Evolutionary conservation across 176 grass and related monocot genomes (phyloP).

Genomic region (Ensete ventricosum): DNA sequence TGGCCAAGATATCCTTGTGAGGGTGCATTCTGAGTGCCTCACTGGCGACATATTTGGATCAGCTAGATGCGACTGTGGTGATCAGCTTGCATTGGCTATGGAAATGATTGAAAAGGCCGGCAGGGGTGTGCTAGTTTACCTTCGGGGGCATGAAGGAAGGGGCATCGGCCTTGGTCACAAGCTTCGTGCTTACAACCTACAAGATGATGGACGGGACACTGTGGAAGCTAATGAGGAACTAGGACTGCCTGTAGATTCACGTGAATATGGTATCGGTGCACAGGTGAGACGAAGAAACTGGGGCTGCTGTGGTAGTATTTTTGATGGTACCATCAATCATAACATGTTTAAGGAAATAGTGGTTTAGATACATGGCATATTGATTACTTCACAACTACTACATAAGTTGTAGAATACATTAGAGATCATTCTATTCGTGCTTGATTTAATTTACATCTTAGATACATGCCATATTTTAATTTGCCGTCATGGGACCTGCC

Average conservation of each 20-base stretch:
- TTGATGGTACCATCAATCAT: neutral
- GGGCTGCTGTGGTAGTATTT: neutral
- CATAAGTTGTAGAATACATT: too few relatives aligned
- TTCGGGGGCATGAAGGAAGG: slow-evolving; percentile 92
- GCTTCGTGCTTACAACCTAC: slow-evolving; percentile 87
- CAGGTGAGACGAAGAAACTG: slow-evolving; percentile 34
- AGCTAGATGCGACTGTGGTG: slow-evolving; percentile 75
- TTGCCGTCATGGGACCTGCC: too few relatives aligned
- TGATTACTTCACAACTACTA: too few relatives aligned
- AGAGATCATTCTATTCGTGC: too few relatives aligned
- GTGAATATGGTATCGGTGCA: slow-evolving; percentile 87
- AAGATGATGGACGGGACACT: slow-evolving; percentile 77
- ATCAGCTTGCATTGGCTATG: slow-evolving; percentile 73
- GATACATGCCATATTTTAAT: neutral
- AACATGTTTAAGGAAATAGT: too few relatives aligned
- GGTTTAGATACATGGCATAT: too few relatives aligned
- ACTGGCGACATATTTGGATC: slow-evolving; percentile 98
- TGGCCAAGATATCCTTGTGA: slow-evolving; percentile 73
- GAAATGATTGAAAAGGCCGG: slow-evolving; percentile 81
- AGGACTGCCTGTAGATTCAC: slow-evolving; percentile 81
- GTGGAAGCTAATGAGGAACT: slow-evolving; percentile 94
- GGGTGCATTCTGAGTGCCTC: slow-evolving; percentile 87
- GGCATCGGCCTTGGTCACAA: slow-evolving; percentile 94
- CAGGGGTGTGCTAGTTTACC: slow-evolving; percentile 78
- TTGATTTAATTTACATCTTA: too few relatives aligned